Evolutionary conservation across 2,329 filamentous ascomycete species (phyloP).

Genomic region (Xylaria sp.): DNA sequence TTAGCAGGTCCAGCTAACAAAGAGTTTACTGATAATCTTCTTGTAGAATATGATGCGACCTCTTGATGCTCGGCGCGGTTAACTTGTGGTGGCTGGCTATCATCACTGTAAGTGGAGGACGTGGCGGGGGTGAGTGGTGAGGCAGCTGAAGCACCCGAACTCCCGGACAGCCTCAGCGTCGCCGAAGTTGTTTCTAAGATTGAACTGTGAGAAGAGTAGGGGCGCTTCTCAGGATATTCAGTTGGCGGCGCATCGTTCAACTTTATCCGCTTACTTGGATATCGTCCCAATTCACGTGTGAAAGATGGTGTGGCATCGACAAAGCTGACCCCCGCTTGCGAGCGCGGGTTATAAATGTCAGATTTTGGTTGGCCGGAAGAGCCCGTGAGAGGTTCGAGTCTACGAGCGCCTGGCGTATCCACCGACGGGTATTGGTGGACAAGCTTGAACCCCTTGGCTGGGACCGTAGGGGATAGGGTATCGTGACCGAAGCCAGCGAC

Average conservation of each 20-base stretch:
- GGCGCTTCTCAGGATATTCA: slow-evolving; percentile 43
- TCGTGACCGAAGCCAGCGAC: slow-evolving; percentile 46
- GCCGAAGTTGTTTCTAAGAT: slow-evolving; percentile 46
- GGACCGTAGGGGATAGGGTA: slow-evolving; percentile 45
- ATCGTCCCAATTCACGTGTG: slow-evolving; percentile 42
- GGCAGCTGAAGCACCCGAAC: slow-evolving; percentile 46
- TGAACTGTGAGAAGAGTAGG: slow-evolving; percentile 49
- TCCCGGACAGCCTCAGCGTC: slow-evolving; percentile 43
- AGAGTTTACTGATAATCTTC: slow-evolving; percentile 72
- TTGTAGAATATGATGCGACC: slow-evolving; percentile 43
- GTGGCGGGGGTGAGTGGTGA: slow-evolving; percentile 56
- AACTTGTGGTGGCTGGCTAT: slow-evolving; percentile 48
- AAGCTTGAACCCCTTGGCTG: slow-evolving; percentile 51
- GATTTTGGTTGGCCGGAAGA: slow-evolving; percentile 39
- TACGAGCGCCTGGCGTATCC: slow-evolving; percentile 45
- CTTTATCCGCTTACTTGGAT: slow-evolving; percentile 47
- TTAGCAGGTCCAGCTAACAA: slow-evolving; percentile 66
- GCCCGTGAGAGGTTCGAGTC: slow-evolving; percentile 48
- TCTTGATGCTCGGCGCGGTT: slow-evolving; percentile 39
- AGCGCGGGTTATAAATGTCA: slow-evolving; percentile 35
- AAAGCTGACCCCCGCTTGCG: slow-evolving; percentile 37
- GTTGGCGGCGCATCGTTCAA: slow-evolving; percentile 41
- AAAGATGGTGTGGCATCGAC: slow-evolving; percentile 39
- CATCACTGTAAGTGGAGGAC: slow-evolving; percentile 54
- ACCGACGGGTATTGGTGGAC: slow-evolving; percentile 51